These are phyloP conservation scores for Mucor indicus DNA, from an alignment of 371 early-diverging fungal species.

Conservation along the genomic window DNA sequence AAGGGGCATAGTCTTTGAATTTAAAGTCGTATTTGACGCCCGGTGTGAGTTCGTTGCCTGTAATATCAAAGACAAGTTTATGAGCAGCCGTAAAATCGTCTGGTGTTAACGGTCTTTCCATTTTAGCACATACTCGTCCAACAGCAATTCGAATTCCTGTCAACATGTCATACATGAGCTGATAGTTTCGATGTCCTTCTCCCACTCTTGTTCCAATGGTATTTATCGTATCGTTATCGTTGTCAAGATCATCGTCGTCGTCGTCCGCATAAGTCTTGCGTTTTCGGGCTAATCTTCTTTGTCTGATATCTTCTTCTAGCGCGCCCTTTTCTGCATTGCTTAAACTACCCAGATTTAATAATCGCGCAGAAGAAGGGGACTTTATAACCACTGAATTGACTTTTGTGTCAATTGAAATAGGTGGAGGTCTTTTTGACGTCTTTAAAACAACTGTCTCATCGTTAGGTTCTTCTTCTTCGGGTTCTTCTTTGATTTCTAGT, in stretches of 20 bases:
- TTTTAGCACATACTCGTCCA: constrained; percentile 81
- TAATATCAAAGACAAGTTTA: constrained; percentile 91
- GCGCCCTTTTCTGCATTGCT: constrained; percentile 28
- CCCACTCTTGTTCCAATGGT: constrained; percentile 64
- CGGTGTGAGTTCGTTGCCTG: constrained; percentile 93
- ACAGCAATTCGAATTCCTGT: constrained; percentile 84
- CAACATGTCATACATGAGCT: constrained; percentile 97
- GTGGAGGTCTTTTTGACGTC: no score
- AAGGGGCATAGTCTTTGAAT: constrained; percentile 97
- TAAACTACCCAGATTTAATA: constrained; percentile 25
- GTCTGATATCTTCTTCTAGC: constrained; percentile 30
- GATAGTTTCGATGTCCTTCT: constrained; percentile 68
- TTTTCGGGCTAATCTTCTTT: constrained; percentile 29
- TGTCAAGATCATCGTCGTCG: constrained; percentile 28
- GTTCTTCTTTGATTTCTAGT: no score
- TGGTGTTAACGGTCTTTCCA: constrained; percentile 61
- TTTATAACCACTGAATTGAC: no score
- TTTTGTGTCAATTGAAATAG: no score
- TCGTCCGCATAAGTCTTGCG: constrained; percentile 11
- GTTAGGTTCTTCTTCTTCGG: no score
- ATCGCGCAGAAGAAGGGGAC: constrained; percentile 5
- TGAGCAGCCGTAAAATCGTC: constrained; percentile 86
- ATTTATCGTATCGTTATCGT: constrained; percentile 49
- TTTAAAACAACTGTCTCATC: no score
- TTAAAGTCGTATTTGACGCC: constrained; percentile 95